These are phyloP conservation scores for Wickerhamiella occidentalis DNA, from an alignment of 805 yeast genomes.

Conservation along the genomic window DNA sequence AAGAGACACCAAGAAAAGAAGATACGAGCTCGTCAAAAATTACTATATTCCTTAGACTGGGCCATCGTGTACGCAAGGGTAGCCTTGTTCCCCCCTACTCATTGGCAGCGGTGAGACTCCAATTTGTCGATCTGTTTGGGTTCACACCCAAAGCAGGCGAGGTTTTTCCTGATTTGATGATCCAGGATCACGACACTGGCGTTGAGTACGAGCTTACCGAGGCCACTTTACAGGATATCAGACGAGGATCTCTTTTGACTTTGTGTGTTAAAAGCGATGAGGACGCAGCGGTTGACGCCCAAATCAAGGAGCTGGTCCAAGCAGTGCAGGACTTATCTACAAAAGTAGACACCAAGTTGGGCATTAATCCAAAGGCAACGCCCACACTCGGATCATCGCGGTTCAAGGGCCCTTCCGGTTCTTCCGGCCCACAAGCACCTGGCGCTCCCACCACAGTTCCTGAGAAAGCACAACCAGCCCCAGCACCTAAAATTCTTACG, in stretches of 20 bases:
- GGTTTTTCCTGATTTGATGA: slow-evolving; percentile 65
- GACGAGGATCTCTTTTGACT: slow-evolving; percentile 47
- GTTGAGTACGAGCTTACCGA: slow-evolving; percentile 77
- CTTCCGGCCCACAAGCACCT: background rate
- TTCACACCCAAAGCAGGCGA: slow-evolving; percentile 56
- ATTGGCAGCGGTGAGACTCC: slow-evolving; percentile 34
- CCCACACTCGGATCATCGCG: slow-evolving; percentile 10
- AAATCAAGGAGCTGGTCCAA: slow-evolving; percentile 25
- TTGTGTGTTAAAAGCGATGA: slow-evolving; percentile 39
- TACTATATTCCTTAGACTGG: slow-evolving; percentile 27
- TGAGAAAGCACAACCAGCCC: background rate
- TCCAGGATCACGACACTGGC: slow-evolving; percentile 46
- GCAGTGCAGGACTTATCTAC: slow-evolving; percentile 21
- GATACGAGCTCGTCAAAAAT: slow-evolving; percentile 6
- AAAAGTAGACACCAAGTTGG: slow-evolving; percentile 14
- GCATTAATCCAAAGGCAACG: slow-evolving; percentile 6
- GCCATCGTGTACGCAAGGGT: slow-evolving; percentile 20
- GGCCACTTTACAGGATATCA: slow-evolving; percentile 42
- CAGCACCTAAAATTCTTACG: background rate
- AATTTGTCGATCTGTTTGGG: slow-evolving; percentile 80
- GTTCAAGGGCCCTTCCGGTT: background rate
- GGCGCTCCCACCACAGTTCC: background rate
- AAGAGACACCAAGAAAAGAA: background rate
- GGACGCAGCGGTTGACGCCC: slow-evolving; percentile 23
- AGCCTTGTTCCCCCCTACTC: slow-evolving; percentile 16